Base-by-base conservation (phyloP, 1,139 yeast genomes). In the Magnusiomyces starmeri region DNA sequence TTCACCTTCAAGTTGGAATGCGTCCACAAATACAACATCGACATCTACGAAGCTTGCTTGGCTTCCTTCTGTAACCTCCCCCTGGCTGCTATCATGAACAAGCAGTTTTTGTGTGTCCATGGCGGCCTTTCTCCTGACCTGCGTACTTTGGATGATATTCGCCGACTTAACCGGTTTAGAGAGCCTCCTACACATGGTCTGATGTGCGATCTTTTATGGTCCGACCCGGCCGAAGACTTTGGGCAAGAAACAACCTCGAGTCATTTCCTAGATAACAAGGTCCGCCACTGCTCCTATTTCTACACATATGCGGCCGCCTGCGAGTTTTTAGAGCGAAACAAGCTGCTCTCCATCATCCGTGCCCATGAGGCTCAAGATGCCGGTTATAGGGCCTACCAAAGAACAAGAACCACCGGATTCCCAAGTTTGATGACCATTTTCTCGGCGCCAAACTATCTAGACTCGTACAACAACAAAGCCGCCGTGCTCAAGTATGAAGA, bases 311-410 rank as follows among this genome's bases (percentile, higher is more conserved):
- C 78, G 53, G 97, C 97, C 0, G 80, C 87, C 1, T 85, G 95
- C 62, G 79, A 78, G 49, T 92, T 92, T 61, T 73, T 92, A 62
- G 87, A 85, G 61, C 75, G 82, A 55, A 92, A 90, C 44, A 86
- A 88, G 29, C 71, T 92, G 48, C 71, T 92, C 46, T 85, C 92
- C 12, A 80, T 92, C 41, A 89, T 92, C 50, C 76, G 98, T 56
- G 98, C 97, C 1, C 98, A 92, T 67, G 97, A 92, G 69, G 97
- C 97, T 1, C 98, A 92, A 68, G 97, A 92, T 69, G 94, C 95
- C 16, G 98, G 98, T 26, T 92, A 89, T 70, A 75, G 97, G 66
- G 92, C 94, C 85, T 92, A 92, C 70, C 85, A 85, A 60, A 79
- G 88, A 60, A 88, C 96, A 2, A 79, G 81, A 59, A 77, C 87